Evolutionary conservation across 108 stramenopile genomes (phyloP), one percentile per base, ranked within the genome.

Genomic region (Seminavis robusta): DNA sequence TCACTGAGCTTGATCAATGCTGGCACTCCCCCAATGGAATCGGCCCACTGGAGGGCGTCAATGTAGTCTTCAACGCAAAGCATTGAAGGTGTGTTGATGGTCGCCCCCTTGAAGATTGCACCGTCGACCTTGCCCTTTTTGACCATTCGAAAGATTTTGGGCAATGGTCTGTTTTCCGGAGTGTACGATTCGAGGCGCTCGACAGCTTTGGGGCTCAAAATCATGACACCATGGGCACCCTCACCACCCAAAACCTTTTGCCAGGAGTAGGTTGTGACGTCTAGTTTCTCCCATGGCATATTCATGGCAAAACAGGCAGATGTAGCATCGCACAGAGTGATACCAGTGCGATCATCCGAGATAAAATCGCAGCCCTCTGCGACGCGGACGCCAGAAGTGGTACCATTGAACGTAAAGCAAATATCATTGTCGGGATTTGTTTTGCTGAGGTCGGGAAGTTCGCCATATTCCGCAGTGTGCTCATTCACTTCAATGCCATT

Each of bases 11-110:
- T 64, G 73, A 98, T 92, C 46, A 99, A 86, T 31, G 83, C 99
- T n/a, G 69, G 52, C 29, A 95, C 71, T 29, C 99, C 99, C 28
- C 99, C 99, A 43, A 92, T 74, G 34, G 85, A 76, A 25, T 95
- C 88, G 25, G 95, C 76, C 99, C 99, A 99, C 41, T 76, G 46
- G 53, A 99, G 60, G 20, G 99, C 98, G 69, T 98, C 99, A 68
- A 99, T 90, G 92, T 98, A 98, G 83, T 99, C 99, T 70, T 99
- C 99, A 25, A 99, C 99, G 61, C 83, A 83, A 54, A 99, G 84
- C 98, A 99, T 98, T 46, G 95, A 97, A 9, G 99, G 99, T 23
- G 99, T 99, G 88, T 99, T 99, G 83, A 99, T 99, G 45, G 99
- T 99, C 38, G 95, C 85, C 11, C 99, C 99, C 77, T 95, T 83